These are phyloP conservation scores for Colletotrichum acutatum DNA, from an alignment of 2,329 filamentous ascomycete species.

Conservation along the genomic window DNA sequence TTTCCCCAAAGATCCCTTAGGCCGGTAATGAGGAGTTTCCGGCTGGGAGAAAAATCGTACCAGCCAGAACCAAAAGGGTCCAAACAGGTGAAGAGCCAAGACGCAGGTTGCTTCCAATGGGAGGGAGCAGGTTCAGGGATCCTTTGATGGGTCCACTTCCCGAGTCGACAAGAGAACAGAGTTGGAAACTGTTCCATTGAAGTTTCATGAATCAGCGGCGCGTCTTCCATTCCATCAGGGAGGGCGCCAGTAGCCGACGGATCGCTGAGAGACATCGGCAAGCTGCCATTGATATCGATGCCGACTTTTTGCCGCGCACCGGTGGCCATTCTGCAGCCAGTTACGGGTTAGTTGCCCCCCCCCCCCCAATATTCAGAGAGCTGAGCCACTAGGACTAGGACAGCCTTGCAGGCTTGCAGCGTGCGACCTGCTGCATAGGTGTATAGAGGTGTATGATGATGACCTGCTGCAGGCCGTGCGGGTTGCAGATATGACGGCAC, in stretches of 20 bases:
- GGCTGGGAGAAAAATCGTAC: conserved; percentile 24
- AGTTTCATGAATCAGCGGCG: conserved; percentile 33
- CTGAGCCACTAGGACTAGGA: neutral
- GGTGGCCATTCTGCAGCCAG: neutral
- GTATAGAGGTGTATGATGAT: conserved; percentile 28
- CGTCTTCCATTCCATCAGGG: conserved; percentile 5
- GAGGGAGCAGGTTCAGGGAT: conserved; percentile 27
- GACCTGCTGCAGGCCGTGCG: conserved; percentile 27
- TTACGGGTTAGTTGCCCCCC: neutral
- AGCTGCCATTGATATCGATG: conserved; percentile 23
- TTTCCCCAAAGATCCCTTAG: neutral
- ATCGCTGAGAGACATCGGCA: conserved; percentile 8
- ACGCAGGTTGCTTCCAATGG: conserved; percentile 1
- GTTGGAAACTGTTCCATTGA: conserved; percentile 35
- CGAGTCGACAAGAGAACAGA: conserved; percentile 23
- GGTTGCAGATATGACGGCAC: conserved; percentile 27
- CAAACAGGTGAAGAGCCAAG: conserved; percentile 25
- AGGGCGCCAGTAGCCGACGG: conserved; percentile 13
- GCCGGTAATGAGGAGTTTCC: conserved; percentile 20
- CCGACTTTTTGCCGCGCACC: conserved; percentile 11
- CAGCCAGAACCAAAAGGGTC: conserved; percentile 13
- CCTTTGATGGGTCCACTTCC: conserved; percentile 22
- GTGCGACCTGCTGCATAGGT: conserved; percentile 1
- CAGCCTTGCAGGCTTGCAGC: conserved; percentile 24
- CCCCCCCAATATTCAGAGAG: neutral